Conservation (phyloP, 2,329 filamentous ascomycete genomes). For the Aspergillus ochraceoroseus region DNA sequence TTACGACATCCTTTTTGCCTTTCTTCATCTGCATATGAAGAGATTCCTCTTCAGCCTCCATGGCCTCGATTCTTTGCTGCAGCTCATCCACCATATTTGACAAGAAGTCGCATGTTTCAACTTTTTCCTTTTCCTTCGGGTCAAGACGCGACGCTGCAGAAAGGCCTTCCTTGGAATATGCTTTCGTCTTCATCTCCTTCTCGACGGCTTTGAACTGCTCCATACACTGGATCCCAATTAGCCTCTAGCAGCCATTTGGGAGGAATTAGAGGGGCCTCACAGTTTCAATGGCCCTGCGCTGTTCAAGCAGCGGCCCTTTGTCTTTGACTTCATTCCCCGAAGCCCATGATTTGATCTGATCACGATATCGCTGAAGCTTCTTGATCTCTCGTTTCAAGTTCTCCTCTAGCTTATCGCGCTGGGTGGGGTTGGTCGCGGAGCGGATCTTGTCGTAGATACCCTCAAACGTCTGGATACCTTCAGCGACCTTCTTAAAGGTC, state of each 20-base stretch:
- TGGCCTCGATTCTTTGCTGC: slow-evolving; percentile 84
- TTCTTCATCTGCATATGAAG: slow-evolving; percentile 91
- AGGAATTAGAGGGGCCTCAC: slow-evolving; percentile 46
- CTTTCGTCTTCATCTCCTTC: slow-evolving; percentile 99
- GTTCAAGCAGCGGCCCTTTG: slow-evolving; percentile 88
- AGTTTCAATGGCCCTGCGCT: slow-evolving; percentile 95
- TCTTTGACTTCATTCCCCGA: slow-evolving; percentile 99
- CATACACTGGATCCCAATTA: slow-evolving; percentile 56
- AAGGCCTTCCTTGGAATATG: slow-evolving; percentile 95
- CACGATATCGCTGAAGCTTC: slow-evolving; percentile 93
- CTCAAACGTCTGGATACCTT: slow-evolving; percentile 89
- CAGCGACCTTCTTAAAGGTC: slow-evolving; percentile 96
- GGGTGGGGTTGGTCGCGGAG: slow-evolving; percentile 81
- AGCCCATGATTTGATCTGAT: slow-evolving; percentile 99
- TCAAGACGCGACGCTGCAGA: slow-evolving; percentile 89
- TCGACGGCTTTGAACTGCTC: slow-evolving; percentile 99
- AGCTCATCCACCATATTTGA: slow-evolving; percentile 84
- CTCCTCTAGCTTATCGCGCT: slow-evolving; percentile 98
- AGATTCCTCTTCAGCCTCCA: slow-evolving; percentile 83
- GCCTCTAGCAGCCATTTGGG: slow-evolving; percentile 12
- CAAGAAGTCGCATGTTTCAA: slow-evolving; percentile 82
- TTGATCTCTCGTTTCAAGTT: slow-evolving; percentile 99
- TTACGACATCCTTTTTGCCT: slow-evolving; percentile 78
- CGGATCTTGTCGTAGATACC: slow-evolving; percentile 97
- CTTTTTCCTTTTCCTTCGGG: slow-evolving; percentile 94